phyloP scores from a whole-genome alignment of 306 rosid species.

The Pyrus communis region DNA sequence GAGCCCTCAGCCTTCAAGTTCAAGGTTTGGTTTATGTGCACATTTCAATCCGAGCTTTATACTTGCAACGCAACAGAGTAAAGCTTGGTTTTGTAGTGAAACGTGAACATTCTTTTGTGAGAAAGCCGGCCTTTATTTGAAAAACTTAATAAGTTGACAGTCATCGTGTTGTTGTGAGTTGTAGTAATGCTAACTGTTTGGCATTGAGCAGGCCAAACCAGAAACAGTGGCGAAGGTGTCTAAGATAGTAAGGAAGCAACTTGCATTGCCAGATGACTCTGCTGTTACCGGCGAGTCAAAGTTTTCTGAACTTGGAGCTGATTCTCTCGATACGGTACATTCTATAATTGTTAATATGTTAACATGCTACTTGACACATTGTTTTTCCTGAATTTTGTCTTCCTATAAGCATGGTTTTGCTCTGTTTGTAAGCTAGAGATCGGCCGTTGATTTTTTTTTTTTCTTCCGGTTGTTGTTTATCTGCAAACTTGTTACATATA shows the following conservation, averaged over 20 bases:
- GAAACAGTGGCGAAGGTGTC: constrained; percentile 65
- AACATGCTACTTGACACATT: background rate
- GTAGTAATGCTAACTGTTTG: background rate
- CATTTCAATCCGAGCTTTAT: background rate
- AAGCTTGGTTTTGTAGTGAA: background rate
- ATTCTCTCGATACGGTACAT: constrained; percentile 77
- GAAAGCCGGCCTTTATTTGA: background rate
- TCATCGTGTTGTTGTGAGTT: background rate
- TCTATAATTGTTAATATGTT: background rate
- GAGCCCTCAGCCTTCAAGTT: background rate
- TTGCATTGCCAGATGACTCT: constrained; percentile 55
- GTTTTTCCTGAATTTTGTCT: background rate
- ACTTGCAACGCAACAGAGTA: background rate
- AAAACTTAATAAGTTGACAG: background rate
- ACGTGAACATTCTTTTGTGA: background rate
- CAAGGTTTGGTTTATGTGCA: background rate
- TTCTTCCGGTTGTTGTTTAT: background rate
- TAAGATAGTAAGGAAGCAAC: constrained; percentile 57
- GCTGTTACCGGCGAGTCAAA: constrained; percentile 45
- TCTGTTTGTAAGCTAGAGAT: background rate
- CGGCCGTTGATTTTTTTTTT: background rate
- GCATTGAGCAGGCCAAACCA: constrained; percentile 55
- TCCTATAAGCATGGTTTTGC: background rate
- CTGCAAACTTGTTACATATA: background rate
- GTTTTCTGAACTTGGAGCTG: constrained; percentile 71